Evolutionary conservation across 2,329 filamentous ascomycete genomes (phyloP), one percentile per base, ranked within the genome.

Genomic region (Aspergillus melleus): DNA sequence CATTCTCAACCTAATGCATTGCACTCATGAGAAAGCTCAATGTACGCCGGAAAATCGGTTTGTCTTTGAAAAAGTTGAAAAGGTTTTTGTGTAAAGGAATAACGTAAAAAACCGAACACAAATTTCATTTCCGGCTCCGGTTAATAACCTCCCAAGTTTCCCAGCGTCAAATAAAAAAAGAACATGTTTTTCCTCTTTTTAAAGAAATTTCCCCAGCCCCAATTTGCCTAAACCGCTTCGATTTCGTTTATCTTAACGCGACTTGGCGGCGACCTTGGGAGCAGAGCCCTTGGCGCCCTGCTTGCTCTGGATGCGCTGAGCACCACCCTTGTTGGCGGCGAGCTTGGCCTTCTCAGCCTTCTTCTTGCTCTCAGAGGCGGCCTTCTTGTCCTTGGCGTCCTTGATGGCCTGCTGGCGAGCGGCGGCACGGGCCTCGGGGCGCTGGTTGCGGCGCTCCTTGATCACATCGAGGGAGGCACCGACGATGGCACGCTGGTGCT

Each of bases 381-480:
- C 84, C 87, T 96, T 96, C 92, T 98, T 97, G 81, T 96, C 93
- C 90, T 99, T 99, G 84, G 88, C 91, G 80, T 96, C 92, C 87
- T 94, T 94, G 85, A 98, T 93, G 80, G 95, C 94, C 73, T 88
- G 85, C 72, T 86, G 84, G 78, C 95, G 94, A 78, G 92, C 93
- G 76, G 95, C 95, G 75, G 88, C 86, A 80, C 95, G 93, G 79
- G 92, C 94, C 86, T 98, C 95, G 74, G 95, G 95, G 81, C 95
- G 92, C 87, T 92, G 89, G 74, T 87, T 82, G 78, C 95, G 93
- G 85, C 92, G 92, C 89, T 99, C 95, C 90, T 97, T 98, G 88
- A 99, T 98, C 78, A 98, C 92, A 80, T 99, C 95, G 82, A 99
- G 93, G 68, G 95, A 97, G 73, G 95, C 95, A 88, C 95, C 95